Evolutionary conservation across 306 rosid species (phyloP).

Genomic region (Dicorynia guianensis): DNA sequence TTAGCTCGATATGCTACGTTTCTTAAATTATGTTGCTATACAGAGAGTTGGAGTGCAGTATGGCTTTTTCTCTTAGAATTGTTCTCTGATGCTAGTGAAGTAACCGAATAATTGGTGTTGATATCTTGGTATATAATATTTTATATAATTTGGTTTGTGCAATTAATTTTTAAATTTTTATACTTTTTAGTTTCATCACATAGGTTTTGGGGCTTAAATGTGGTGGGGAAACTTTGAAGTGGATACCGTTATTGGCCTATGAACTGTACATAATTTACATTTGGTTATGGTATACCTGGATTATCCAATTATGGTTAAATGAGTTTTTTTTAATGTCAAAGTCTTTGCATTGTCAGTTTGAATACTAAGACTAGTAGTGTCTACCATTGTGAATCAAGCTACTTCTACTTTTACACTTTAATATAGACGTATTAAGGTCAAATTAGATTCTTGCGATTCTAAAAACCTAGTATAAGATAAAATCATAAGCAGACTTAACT

Average conservation of each 20-base stretch:
- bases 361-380: neutral
- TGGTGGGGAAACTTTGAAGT: neutral
- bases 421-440: neutral
- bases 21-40: slow-evolving; percentile 14
- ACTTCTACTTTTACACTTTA: neutral
- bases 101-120: neutral
- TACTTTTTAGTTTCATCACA: neutral
- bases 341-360: neutral
- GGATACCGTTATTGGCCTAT: slow-evolving; percentile 2
- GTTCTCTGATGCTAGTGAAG: slow-evolving; percentile 13
- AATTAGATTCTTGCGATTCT: slow-evolving; percentile 2
- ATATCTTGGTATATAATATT: neutral
- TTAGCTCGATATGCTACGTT: slow-evolving; percentile 33
- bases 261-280: neutral
- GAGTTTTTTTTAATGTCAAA: neutral
- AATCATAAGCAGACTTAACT: neutral
- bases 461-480: neutral
- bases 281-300: neutral
- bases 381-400: neutral
- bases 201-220: neutral
- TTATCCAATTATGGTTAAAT: neutral
- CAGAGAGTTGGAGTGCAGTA: neutral
- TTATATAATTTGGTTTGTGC: neutral
- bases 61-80: neutral
- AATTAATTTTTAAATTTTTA: neutral